Evolutionary conservation across 805 yeast species (phyloP).

Genomic region (Grigorovia yakushimaensis): DNA sequence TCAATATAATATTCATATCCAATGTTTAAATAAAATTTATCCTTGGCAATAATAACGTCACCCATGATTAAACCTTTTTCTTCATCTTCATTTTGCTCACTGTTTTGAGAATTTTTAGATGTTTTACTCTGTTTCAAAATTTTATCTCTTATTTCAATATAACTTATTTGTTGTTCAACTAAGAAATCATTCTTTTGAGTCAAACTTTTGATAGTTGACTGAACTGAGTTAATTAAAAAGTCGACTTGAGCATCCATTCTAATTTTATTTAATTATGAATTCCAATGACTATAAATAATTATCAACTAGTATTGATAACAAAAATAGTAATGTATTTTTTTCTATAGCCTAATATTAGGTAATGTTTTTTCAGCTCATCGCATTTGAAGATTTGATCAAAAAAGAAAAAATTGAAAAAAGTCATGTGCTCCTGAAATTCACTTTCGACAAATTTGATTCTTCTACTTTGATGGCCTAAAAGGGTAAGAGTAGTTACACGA

Average conservation of each 20-base stretch:
- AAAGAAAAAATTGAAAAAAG: neutral
- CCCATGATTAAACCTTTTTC: slow-evolving; percentile 21
- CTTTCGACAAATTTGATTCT: too few relatives aligned
- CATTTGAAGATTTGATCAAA: neutral
- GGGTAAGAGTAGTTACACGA: too few relatives aligned
- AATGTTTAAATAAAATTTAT: slow-evolving; percentile 19
- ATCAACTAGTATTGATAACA: too few relatives aligned
- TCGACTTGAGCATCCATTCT: slow-evolving; percentile 10
- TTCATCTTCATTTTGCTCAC: slow-evolving; percentile 4
- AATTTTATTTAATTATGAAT: too few relatives aligned
- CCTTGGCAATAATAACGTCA: slow-evolving; percentile 21
- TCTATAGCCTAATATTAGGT: neutral
- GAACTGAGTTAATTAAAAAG: slow-evolving; percentile 13
- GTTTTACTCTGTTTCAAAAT: neutral
- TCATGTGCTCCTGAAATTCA: neutral
- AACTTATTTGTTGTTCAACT: slow-evolving; percentile 20
- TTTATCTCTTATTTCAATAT: slow-evolving; percentile 11
- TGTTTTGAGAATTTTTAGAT: neutral
- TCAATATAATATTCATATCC: slow-evolving; percentile 29
- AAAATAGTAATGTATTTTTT: too few relatives aligned
- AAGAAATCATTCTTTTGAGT: slow-evolving; percentile 19
- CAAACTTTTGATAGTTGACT: slow-evolving; percentile 15
- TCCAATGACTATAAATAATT: too few relatives aligned
- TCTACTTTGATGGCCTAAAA: too few relatives aligned
- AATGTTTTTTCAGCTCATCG: neutral